phyloP scores from a whole-genome alignment of 345 rosid genomes.

The Trapa incisa region DNA sequence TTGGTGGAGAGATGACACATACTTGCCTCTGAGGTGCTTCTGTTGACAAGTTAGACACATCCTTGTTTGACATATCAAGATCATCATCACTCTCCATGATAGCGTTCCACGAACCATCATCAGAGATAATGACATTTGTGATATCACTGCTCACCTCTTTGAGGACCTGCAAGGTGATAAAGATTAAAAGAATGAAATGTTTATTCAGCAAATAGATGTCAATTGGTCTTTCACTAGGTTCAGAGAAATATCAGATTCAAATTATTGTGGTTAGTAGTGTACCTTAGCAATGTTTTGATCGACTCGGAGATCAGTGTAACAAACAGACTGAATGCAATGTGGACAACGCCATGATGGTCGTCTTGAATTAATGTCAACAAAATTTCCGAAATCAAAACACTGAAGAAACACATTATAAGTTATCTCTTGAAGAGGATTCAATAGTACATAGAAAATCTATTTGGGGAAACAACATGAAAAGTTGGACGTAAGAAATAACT shows the following conservation, averaged over 20 bases:
- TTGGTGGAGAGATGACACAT: slow-evolving; percentile 19
- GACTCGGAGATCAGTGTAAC: slow-evolving; percentile 58
- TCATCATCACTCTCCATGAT: slow-evolving; percentile 33
- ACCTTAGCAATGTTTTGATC: slow-evolving; percentile 87
- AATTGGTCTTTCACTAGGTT: neutral
- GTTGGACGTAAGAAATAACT: neutral
- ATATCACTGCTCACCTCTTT: slow-evolving; percentile 51
- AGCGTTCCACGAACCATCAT: slow-evolving; percentile 85
- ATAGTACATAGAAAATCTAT: no score
- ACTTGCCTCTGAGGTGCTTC: slow-evolving; percentile 26
- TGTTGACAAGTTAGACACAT: slow-evolving; percentile 10
- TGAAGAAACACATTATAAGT: slow-evolving; percentile 11
- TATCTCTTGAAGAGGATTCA: neutral
- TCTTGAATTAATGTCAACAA: slow-evolving; percentile 57
- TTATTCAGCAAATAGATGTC: neutral
- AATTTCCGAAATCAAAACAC: slow-evolving; percentile 86
- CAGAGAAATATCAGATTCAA: neutral
- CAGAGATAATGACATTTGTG: slow-evolving; percentile 50
- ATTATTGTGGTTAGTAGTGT: neutral
- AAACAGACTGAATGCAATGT: slow-evolving; percentile 69
- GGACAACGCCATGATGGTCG: slow-evolving; percentile 98
- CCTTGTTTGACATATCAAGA: slow-evolving; percentile 20
- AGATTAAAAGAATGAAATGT: neutral
- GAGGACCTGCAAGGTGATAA: slow-evolving; percentile 43
- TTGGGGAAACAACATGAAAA: no score